Base-by-base conservation (phyloP, 768 basidiomycete species). In the Suillus placidus region DNA sequence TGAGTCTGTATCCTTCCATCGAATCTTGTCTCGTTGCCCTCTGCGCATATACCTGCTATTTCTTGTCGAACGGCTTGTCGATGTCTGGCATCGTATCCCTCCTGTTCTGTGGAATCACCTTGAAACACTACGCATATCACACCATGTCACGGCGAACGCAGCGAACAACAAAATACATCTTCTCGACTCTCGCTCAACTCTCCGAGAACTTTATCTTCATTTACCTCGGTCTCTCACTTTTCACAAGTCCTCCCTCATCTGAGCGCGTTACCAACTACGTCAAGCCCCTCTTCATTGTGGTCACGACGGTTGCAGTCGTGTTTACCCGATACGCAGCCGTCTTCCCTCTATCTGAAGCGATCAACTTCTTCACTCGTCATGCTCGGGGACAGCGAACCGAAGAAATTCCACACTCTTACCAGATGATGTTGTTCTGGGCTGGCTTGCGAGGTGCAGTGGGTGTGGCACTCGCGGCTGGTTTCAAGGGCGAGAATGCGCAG, bases 391-490 rank as follows among this genome's bases (percentile, higher is more conserved):
- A 95, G 72, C 86, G 95, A 49, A 80, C 84, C 30, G 96, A 97
- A 69, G 96, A 98, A 70, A 81, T 99, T 6, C 96, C 97, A 1
- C 96, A 99, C 77, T 95, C 95, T 13, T 98, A 99, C 73, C 96
- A 98, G 72, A 97, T 99, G 94, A 97, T 99, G 95, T 80, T 99
- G 18, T 99, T 99, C 79, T 99, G 97, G 97, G 97, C 97, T 1
- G 97, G 97, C 6, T 80, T 99, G 62, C 84, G 97, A 35, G 97
- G 97, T 42, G 97, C 97, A 0, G 97, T 99, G 51, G 97, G 97
- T 45, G 97, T 99, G 26, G 97, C 97, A 4, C 87, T 99, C 37
- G 97, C 97, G 1, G 93, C 95, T 2, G 96, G 96, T 3, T 97
- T 99, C 83, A 90, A 90, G 64, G 97, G 97, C n/a, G 84, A 88